Base-by-base conservation (phyloP, 306 rosid species). In the Prunus fruticosa region DNA sequence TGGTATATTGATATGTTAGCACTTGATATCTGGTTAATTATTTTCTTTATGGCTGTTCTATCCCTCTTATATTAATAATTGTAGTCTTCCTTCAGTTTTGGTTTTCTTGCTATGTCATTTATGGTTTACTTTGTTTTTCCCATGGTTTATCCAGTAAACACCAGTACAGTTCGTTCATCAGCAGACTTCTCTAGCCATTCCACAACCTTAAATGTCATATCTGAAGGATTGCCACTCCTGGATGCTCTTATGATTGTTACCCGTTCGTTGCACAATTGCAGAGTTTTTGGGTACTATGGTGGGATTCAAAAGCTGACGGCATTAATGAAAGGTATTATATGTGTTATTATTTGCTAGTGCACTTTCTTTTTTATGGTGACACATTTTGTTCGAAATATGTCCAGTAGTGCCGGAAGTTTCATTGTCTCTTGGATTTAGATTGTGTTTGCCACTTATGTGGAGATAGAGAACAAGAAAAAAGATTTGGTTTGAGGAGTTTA, bases 231-330 rank as follows among this genome's bases (percentile, higher is more conserved):
- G 82, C 70, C 79, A 25, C 81, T 90, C 80, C 84, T 95, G 88
- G 96, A 92, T 75, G 92, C 96, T 64, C 83, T 92, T 79, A 84
- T 78, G 80, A 88, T 95, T 82, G 81, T 90, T 66, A 79, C 82
- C 67, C 93, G 90, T 71, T 92, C 99, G 28, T 80, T 90, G 86
- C 91, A 95, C 68, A 95, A 92, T 86, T 95, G 99, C 83, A 87
- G 90, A 80, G 87, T 92, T 66, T 92, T 95, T 84, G 96, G 99
- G 79, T 92, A 90, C 86, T 88, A 83, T 79, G 89, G 97, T 74
- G 99, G 99, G 73, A 84, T 95, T 83, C 96, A 88, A 78, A 95
- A 92, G 82, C 90, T 95, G 34, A 92, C 91, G 8, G 99, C 96
- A 46, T 71, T 95, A 80, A 88, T 92, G 99, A 95, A 95, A 92